Conservation (phyloP, 352 stramenopile species). For the Globisporangium radiosum region DNA sequence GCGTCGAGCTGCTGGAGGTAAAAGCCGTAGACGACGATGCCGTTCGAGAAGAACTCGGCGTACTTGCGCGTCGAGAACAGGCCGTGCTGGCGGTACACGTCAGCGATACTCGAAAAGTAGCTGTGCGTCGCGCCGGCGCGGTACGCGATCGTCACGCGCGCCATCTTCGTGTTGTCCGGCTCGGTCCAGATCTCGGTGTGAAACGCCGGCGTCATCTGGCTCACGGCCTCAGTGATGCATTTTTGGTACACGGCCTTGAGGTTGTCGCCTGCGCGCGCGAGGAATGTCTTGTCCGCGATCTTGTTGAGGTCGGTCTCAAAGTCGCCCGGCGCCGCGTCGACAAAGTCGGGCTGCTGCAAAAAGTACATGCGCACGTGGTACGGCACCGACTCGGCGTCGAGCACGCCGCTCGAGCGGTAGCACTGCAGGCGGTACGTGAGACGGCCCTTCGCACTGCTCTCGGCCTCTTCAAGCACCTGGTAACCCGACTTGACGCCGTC, state of each 20-base stretch:
- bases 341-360: constrained; percentile 64
- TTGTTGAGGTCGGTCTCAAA: constrained; percentile 73
- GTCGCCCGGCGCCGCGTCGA: constrained; percentile 42
- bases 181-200: constrained; percentile 76
- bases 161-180: constrained; percentile 70
- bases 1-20: constrained; percentile 76
- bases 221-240: constrained; percentile 60
- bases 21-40: constrained; percentile 79
- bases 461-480: constrained; percentile 58
- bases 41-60: constrained; percentile 81
- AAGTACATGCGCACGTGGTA: constrained; percentile 87
- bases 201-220: constrained; percentile 75
- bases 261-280: constrained; percentile 48
- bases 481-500: constrained; percentile 77
- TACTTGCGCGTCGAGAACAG: constrained; percentile 83
- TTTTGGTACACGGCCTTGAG: constrained; percentile 79
- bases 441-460: constrained; percentile 36
- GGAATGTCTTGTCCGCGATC: constrained; percentile 72
- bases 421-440: constrained; percentile 79
- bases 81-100: constrained; percentile 80
- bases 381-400: constrained; percentile 63
- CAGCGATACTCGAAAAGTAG: constrained; percentile 84
- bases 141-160: constrained; percentile 73
- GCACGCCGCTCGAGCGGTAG: constrained; percentile 75
- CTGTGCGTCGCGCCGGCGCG: constrained; percentile 69